Evolutionary conservation across 1,284 basidiomycete genomes (phyloP).

Genomic region (Ustilago tritici): DNA sequence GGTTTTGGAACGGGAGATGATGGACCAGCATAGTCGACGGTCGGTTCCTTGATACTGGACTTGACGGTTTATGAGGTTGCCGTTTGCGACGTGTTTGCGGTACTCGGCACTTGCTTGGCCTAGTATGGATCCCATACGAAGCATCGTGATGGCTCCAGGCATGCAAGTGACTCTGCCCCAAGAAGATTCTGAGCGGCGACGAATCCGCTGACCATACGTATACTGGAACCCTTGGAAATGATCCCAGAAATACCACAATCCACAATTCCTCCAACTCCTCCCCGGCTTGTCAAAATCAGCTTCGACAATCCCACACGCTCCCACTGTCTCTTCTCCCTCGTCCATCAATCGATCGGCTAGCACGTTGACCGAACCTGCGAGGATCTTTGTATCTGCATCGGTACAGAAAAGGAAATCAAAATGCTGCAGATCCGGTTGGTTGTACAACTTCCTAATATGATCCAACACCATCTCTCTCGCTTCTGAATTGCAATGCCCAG

Average conservation of each 20-base stretch:
- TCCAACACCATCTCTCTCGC: conserved; percentile 29
- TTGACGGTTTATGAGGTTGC: conserved; percentile 32
- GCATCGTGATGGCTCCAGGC: conserved; percentile 39
- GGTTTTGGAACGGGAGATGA: conserved; percentile 35
- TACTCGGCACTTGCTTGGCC: conserved; percentile 34
- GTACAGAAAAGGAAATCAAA: conserved; percentile 41
- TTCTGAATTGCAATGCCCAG: conserved; percentile 27
- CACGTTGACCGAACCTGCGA: conserved; percentile 27
- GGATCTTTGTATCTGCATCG: conserved; percentile 42
- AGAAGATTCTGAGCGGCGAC: conserved; percentile 27
- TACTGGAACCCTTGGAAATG: conserved; percentile 44
- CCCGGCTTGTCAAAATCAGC: conserved; percentile 29
- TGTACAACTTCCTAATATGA: conserved; percentile 24
- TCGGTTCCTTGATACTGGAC: conserved; percentile 42
- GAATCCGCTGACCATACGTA: conserved; percentile 40
- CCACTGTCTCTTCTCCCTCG: conserved; percentile 34
- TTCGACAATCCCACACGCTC: conserved; percentile 36
- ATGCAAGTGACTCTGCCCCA: conserved; percentile 42
- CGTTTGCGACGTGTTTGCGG: conserved; percentile 27
- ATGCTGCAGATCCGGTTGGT: conserved; percentile 22
- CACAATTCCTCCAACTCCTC: conserved; percentile 17
- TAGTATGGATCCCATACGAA: conserved; percentile 28
- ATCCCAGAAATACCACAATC: conserved; percentile 38
- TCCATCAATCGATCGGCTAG: conserved; percentile 30
- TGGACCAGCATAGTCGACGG: conserved; percentile 34